phyloP scores from a whole-genome alignment of 768 basidiomycete genomes.

The Sporobolomyces roseus region DNA sequence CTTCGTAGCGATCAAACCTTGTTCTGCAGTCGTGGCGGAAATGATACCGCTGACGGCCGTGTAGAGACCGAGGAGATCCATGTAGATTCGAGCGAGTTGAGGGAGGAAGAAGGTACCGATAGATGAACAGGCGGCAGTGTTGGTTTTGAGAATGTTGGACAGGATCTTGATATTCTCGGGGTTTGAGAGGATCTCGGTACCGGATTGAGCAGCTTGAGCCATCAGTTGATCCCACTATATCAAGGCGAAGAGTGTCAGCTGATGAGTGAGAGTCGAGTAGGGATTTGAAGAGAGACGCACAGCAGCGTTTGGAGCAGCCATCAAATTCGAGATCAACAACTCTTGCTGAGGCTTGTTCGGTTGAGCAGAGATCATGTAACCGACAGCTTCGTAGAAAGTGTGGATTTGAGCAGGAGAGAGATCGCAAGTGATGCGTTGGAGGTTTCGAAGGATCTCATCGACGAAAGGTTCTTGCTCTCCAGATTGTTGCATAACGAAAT shows the following conservation, averaged over 20 bases:
- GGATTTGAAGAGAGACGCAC: slow-evolving; percentile 55
- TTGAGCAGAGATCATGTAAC: slow-evolving; percentile 98
- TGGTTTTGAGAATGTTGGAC: slow-evolving; percentile 94
- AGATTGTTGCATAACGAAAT: slow-evolving; percentile 98
- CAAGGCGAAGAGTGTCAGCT: neutral
- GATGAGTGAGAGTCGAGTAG: too few relatives aligned
- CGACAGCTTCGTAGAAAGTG: slow-evolving; percentile 98
- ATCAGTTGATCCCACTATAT: slow-evolving; percentile 92
- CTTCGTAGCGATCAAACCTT: slow-evolving; percentile 86
- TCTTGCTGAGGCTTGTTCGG: slow-evolving; percentile 97
- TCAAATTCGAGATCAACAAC: slow-evolving; percentile 85
- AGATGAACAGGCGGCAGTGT: slow-evolving; percentile 93
- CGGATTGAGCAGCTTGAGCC: slow-evolving; percentile 82
- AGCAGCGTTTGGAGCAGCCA: slow-evolving; percentile 96
- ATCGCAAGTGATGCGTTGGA: slow-evolving; percentile 92
- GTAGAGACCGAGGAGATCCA: slow-evolving; percentile 97
- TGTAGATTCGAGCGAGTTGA: slow-evolving; percentile 91
- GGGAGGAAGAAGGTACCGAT: slow-evolving; percentile 96
- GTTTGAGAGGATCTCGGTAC: slow-evolving; percentile 81
- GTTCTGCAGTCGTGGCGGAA: slow-evolving; percentile 81
- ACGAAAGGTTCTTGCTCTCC: slow-evolving; percentile 97
- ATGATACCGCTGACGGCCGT: slow-evolving; percentile 96
- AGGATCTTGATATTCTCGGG: slow-evolving; percentile 94
- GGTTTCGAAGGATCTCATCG: slow-evolving; percentile 85
- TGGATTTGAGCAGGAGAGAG: slow-evolving; percentile 93